Percentiles rank a stretch among this genome's conserved stretches.
These are phyloP conservation scores for Eutrema heterophyllum DNA, from an alignment of 345 rosid genomes.

Conservation along the genomic window DNA sequence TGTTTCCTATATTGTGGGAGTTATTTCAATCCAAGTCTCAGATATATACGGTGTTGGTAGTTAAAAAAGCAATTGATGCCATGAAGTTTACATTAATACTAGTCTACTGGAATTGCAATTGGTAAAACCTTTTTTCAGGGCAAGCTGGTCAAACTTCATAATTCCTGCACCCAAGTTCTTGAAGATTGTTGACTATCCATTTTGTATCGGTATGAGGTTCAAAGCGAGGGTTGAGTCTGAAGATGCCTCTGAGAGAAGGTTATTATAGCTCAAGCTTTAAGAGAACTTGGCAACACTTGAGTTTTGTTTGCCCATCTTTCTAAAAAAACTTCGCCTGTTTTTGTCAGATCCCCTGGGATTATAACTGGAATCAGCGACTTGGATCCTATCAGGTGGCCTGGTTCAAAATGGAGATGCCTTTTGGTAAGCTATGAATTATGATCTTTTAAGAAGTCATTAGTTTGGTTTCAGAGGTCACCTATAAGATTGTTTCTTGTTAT, in stretches of 20 bases:
- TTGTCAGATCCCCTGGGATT: slow-evolving; percentile 66
- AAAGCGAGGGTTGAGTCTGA: slow-evolving; percentile 81
- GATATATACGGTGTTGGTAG: not conserved
- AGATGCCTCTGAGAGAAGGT: slow-evolving; percentile 95
- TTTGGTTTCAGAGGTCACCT: not conserved
- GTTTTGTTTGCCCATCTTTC: not conserved
- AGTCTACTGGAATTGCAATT: not conserved
- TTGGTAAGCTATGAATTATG: slow-evolving; percentile 40
- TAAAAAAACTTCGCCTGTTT: slow-evolving; percentile 7
- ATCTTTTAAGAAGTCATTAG: not conserved
- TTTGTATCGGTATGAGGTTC: slow-evolving; percentile 83
- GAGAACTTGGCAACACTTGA: not conserved
- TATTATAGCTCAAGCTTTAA: slow-evolving; percentile 19
- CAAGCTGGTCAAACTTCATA: slow-evolving; percentile 69
- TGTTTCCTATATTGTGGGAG: not conserved
- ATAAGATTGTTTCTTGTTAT: not conserved
- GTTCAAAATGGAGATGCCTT: slow-evolving; percentile 95
- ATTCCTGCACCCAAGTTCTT: slow-evolving; percentile 61
- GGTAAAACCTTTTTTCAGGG: slow-evolving; percentile 35
- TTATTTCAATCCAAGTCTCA: not conserved
- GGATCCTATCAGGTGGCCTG: slow-evolving; percentile 91
- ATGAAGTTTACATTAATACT: not conserved
- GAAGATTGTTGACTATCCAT: slow-evolving; percentile 65
- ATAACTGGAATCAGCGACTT: slow-evolving; percentile 74
- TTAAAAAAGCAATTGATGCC: not conserved